These are phyloP conservation scores for Oenanthe javanica DNA, from an alignment of 140 eudicot genomes.

Conservation along the genomic window DNA sequence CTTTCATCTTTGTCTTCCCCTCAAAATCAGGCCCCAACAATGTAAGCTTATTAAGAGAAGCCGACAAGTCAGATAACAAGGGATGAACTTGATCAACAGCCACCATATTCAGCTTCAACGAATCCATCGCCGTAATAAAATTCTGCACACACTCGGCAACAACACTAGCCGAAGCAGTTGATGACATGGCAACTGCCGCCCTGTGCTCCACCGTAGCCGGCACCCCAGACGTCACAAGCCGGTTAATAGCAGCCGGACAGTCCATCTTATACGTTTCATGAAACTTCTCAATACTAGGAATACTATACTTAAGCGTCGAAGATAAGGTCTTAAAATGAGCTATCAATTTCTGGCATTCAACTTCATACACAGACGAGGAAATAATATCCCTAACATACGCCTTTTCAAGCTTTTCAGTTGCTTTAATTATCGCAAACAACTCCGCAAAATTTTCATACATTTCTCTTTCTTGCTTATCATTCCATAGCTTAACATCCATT, in stretches of 20 bases:
- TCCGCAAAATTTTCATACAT: slow-evolving; percentile 87
- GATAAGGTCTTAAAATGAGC: slow-evolving; percentile 86
- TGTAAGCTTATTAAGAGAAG: slow-evolving; percentile 56
- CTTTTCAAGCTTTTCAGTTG: slow-evolving; percentile 83
- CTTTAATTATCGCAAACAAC: slow-evolving; percentile 81
- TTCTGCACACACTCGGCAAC: slow-evolving; percentile 95
- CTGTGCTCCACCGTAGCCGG: slow-evolving; percentile 94
- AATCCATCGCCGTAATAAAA: slow-evolving; percentile 85
- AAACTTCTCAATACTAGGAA: slow-evolving; percentile 75
- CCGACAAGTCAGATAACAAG: slow-evolving; percentile 55
- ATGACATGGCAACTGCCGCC: slow-evolving; percentile 53
- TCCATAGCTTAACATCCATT: slow-evolving; percentile 94
- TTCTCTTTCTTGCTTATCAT: slow-evolving; percentile 86
- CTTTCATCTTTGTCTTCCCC: slow-evolving; percentile 89
- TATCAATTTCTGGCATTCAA: slow-evolving; percentile 69
- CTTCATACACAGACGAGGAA: slow-evolving; percentile 59
- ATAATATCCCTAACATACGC: slow-evolving; percentile 79
- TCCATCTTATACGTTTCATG: slow-evolving; percentile 85
- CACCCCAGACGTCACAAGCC: slow-evolving; percentile 74
- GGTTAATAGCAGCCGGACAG: slow-evolving; percentile 69
- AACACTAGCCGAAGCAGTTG: slow-evolving; percentile 48
- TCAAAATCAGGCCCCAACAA: slow-evolving; percentile 78
- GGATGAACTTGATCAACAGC: slow-evolving; percentile 95
- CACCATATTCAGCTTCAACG: slow-evolving; percentile 77
- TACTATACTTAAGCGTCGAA: slow-evolving; percentile 55